phyloP scores from a whole-genome alignment of 768 basidiomycete genomes.

The Kwoniella sp. region DNA sequence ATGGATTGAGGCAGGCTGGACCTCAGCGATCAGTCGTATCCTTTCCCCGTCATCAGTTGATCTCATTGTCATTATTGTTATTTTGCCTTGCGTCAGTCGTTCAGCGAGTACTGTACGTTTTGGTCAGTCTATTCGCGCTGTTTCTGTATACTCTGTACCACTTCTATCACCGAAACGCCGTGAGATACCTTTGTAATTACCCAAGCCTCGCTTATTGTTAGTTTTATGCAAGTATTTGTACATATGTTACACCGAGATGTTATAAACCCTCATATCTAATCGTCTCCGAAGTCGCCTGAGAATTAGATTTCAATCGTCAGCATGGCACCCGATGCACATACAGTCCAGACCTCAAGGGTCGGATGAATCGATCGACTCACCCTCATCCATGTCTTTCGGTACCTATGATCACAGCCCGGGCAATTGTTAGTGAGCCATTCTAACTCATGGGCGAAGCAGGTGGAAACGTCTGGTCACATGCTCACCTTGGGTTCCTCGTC shows the following conservation, averaged over 20 bases:
- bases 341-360: too few species aligned
- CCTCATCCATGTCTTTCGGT: slow-evolving; percentile 89
- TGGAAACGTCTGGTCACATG: too few species aligned
- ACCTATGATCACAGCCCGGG: slow-evolving; percentile 52
- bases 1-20: too few species aligned
- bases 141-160: too few species aligned
- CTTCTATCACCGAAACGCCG: too few species aligned
- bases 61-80: too few species aligned
- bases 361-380: slow-evolving; percentile 30
- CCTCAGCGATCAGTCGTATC: too few species aligned
- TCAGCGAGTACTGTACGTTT: too few species aligned
- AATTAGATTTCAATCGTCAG: slow-evolving; percentile 1
- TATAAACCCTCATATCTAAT: slow-evolving; percentile 17
- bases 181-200: too few species aligned
- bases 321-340: neutral
- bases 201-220: neutral
- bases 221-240: neutral
- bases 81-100: too few species aligned
- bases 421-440: neutral
- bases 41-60: too few species aligned
- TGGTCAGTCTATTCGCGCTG: too few species aligned
- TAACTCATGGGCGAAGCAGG: slow-evolving; percentile 10
- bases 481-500: slow-evolving; percentile 88
- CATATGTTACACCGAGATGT: slow-evolving; percentile 3
- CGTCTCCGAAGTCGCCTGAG: slow-evolving; percentile 41